Evolutionary conservation across 202 grass and related monocot genomes (phyloP).

Genomic region (Carex arenaria): DNA sequence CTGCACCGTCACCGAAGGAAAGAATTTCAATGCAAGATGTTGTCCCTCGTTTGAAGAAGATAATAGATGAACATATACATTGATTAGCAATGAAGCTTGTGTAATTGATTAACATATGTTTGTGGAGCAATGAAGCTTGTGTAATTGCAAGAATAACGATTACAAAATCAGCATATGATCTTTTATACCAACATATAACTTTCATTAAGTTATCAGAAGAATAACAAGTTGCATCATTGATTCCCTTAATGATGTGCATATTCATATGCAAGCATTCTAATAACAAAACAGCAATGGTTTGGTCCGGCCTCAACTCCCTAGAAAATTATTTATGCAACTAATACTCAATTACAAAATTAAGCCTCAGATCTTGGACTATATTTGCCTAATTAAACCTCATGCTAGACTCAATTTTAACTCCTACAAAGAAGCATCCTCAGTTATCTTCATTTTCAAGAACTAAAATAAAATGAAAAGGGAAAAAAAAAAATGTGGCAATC

Average conservation of each 20-base stretch:
- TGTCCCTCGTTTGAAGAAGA: conserved; percentile 46
- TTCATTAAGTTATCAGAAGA: neutral
- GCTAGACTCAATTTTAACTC: neutral
- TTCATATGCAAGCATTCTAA: neutral
- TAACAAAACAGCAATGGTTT: neutral
- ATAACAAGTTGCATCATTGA: neutral
- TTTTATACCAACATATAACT: neutral
- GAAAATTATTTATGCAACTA: neutral
- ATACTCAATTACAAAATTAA: neutral
- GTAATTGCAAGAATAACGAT: neutral
- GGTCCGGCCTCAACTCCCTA: too few species aligned
- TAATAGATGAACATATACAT: conserved; percentile 24
- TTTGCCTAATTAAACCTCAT: neutral
- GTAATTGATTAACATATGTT: too few species aligned
- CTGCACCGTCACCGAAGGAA: conserved; percentile 32
- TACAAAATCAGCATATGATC: neutral
- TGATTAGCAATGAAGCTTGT: neutral
- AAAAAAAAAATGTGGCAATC: neutral
- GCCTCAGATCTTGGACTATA: neutral
- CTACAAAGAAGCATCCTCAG: neutral
- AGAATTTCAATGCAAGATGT: conserved; percentile 47
- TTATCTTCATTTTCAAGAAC: neutral
- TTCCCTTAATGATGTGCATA: neutral
- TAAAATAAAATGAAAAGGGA: too few species aligned
- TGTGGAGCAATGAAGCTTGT: neutral